A percentile compares a stretch with the other conserved stretches of the same genome.
Evolutionary conservation across 805 yeast genomes (phyloP).

Genomic region (Candida maris): DNA sequence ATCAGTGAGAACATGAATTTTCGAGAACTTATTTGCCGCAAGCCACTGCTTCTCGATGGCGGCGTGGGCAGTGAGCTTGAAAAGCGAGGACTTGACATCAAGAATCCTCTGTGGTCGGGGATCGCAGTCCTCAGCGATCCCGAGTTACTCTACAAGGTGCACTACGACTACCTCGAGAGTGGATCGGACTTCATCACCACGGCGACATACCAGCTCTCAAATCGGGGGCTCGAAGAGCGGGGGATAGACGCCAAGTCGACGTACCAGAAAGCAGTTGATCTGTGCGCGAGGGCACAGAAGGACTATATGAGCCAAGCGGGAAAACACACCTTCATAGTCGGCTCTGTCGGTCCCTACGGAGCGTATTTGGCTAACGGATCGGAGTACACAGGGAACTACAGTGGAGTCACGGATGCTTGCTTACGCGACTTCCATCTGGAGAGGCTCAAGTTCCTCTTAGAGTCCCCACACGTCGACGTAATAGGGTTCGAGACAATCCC

Average conservation of each 20-base stretch:
- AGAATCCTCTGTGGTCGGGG: conserved; percentile 61
- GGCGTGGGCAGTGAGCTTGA: conserved; percentile 66
- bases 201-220: conserved; percentile 59
- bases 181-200: conserved; percentile 58
- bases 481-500: conserved; percentile 76
- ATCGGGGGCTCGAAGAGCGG: conserved; percentile 34
- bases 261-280: conserved; percentile 22
- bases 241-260: conserved; percentile 18
- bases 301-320: conserved; percentile 13
- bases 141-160: conserved; percentile 42
- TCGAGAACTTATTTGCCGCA: not conserved
- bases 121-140: conserved; percentile 45
- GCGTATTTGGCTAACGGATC: conserved; percentile 64
- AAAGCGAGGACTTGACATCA: conserved; percentile 40
- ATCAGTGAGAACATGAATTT: too few species aligned
- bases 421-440: conserved; percentile 50
- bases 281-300: conserved; percentile 22
- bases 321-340: conserved; percentile 39
- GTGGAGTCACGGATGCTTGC: conserved; percentile 33
- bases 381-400: conserved; percentile 72
- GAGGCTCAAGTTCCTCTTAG: conserved; percentile 37
- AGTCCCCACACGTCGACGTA: conserved; percentile 45
- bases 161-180: conserved; percentile 44
- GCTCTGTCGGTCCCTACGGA: conserved; percentile 77
- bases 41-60: conserved; percentile 47